Evolutionary conservation across 2,329 filamentous ascomycete species (phyloP).

Genomic region (Calonectria henricotiae): DNA sequence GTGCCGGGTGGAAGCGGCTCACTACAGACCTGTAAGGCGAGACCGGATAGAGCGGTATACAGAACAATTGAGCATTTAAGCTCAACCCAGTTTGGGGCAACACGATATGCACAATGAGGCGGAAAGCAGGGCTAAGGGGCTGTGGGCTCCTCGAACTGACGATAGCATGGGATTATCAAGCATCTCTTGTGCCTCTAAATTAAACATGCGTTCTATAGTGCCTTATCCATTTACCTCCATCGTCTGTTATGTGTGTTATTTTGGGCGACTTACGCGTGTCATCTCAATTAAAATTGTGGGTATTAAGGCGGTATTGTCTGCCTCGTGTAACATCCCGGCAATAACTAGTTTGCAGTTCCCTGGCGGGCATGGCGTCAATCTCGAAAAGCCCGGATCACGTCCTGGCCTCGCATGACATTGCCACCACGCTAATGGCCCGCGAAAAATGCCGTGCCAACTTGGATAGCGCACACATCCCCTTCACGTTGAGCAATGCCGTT

Average conservation of each 20-base stretch:
- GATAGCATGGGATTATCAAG: neutral
- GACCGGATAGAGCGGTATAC: neutral
- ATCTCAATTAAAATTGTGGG: constrained; percentile 23
- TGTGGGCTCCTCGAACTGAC: neutral
- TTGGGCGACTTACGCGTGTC: neutral
- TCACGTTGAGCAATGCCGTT: neutral
- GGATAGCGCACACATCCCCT: neutral
- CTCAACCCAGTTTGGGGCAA: too few species aligned
- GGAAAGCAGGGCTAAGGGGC: neutral
- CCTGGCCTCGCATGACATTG: constrained; percentile 16
- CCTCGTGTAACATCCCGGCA: neutral
- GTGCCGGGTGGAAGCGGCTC: too few species aligned
- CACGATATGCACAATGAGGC: neutral
- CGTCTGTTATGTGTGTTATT: constrained; percentile 10
- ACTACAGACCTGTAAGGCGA: neutral
- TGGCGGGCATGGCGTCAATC: constrained; percentile 2
- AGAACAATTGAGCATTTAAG: neutral
- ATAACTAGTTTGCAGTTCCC: too few species aligned
- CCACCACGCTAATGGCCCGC: constrained; percentile 15
- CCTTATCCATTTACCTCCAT: neutral
- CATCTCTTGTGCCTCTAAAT: neutral
- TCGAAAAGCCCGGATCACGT: constrained; percentile 3
- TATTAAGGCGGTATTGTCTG: neutral
- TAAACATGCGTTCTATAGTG: neutral
- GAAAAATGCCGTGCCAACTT: too few species aligned